Percentiles rank a stretch among this genome's conserved stretches.
Conservation (phyloP, 306 rosid species). For the Myrica gale region DNA sequence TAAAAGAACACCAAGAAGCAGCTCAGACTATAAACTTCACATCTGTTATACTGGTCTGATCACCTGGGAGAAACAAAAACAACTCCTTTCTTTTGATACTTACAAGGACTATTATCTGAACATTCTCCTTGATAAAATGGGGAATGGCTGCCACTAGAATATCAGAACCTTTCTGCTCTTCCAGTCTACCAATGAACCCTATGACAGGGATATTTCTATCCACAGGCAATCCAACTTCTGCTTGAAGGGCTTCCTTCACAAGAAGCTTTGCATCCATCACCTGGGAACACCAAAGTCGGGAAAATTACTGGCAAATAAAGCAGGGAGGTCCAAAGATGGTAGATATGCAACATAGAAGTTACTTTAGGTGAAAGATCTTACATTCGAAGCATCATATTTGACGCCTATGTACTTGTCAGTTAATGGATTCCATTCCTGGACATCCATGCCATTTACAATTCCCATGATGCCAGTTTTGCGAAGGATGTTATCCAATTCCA, state of each 20-base stretch:
- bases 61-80: not conserved
- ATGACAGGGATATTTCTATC: conserved; percentile 71
- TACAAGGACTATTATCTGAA: conserved; percentile 84
- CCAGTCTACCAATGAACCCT: conserved; percentile 89
- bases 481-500: conserved; percentile 59
- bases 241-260: conserved; percentile 90
- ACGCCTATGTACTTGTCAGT: conserved; percentile 54
- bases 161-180: conserved; percentile 98
- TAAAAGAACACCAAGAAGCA: conserved; percentile 30
- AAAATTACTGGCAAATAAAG: not conserved
- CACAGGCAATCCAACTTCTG: conserved; percentile 88
- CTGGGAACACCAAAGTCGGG: conserved; percentile 33
- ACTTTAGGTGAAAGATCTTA: conserved; percentile 27
- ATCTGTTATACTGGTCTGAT: not conserved
- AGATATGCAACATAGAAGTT: not conserved
- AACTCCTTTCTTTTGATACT: no score
- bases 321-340: not conserved
- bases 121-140: conserved; percentile 47
- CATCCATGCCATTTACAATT: conserved; percentile 86
- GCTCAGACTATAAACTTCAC: conserved; percentile 16
- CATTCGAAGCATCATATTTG: conserved; percentile 57
- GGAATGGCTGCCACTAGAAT: conserved; percentile 84
- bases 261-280: conserved; percentile 64
- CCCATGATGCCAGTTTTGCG: conserved; percentile 46
- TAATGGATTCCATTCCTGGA: conserved; percentile 84